These are phyloP conservation scores for Pouteria campechiana DNA, from an alignment of 179 eudicot genomes.

Conservation along the genomic window DNA sequence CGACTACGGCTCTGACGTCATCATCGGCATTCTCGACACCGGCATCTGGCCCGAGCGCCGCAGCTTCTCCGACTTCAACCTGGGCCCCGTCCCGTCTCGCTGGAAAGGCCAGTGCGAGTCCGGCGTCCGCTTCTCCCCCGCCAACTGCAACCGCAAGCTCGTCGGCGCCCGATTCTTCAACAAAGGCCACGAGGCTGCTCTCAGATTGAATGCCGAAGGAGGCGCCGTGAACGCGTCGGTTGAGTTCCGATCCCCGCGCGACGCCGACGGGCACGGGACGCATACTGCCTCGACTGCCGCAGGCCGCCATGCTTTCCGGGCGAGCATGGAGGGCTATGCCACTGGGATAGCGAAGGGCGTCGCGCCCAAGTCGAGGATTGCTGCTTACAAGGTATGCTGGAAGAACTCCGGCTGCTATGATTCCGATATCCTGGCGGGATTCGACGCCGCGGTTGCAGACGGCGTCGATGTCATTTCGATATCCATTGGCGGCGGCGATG, in stretches of 20 bases:
- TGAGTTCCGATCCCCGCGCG: constrained; percentile 68
- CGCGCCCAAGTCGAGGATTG: constrained; percentile 83
- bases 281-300: constrained; percentile 98
- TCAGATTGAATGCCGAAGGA: constrained; percentile 20
- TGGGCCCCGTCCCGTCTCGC: constrained; percentile 63
- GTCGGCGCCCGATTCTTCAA: constrained; percentile 72
- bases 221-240: constrained; percentile 28
- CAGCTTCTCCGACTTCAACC: constrained; percentile 72
- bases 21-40: constrained; percentile 73
- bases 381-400: constrained; percentile 93
- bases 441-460: constrained; percentile 77
- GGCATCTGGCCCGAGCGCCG: constrained; percentile 85
- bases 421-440: constrained; percentile 82
- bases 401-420: constrained; percentile 80
- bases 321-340: constrained; percentile 80
- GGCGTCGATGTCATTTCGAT: constrained; percentile 90
- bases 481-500: constrained; percentile 93
- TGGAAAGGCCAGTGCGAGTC: constrained; percentile 73
- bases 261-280: constrained; percentile 96
- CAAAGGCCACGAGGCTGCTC: constrained; percentile 66
- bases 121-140: constrained; percentile 29
- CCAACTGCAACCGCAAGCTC: constrained; percentile 60
- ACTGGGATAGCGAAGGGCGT: constrained; percentile 88
- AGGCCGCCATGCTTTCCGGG: constrained; percentile 61
- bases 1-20: constrained; percentile 86